These are phyloP conservation scores for Leptographium lundbergii DNA, from an alignment of 2,329 filamentous ascomycete genomes.

Conservation along the genomic window DNA sequence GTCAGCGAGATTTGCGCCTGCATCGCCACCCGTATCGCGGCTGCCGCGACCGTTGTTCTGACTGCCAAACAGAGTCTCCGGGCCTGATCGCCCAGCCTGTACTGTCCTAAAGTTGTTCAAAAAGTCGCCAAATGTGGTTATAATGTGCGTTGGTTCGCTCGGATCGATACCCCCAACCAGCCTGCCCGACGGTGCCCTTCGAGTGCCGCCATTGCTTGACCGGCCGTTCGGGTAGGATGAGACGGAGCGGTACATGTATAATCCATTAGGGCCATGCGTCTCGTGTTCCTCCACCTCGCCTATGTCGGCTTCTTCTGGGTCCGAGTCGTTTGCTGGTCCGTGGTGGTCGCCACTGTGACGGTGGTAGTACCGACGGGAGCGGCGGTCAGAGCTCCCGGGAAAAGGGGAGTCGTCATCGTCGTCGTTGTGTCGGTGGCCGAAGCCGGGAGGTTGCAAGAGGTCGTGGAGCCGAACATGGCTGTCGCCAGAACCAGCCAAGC, in stretches of 20 bases:
- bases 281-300: constrained; percentile 44
- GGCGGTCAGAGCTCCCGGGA: neutral
- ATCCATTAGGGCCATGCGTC: constrained; percentile 25
- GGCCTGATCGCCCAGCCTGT: constrained; percentile 7
- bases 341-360: neutral
- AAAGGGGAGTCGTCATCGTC: neutral
- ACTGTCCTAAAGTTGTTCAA: constrained; percentile 21
- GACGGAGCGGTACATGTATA: constrained; percentile 23
- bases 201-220: neutral
- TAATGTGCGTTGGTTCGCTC: constrained; percentile 21
- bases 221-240: constrained; percentile 13
- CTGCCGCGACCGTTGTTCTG: neutral
- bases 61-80: constrained; percentile 6
- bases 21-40: neutral
- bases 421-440: neutral
- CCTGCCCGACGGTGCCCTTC: neutral
- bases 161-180: constrained; percentile 11
- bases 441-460: neutral
- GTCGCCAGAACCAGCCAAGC: neutral
- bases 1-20: neutral
- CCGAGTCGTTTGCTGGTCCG: constrained; percentile 28
- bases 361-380: neutral
- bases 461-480: neutral
- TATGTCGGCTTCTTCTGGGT: constrained; percentile 47
- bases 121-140: constrained; percentile 30